phyloP scores from a whole-genome alignment of 495 filamentous ascomycete genomes.

The Penicillium paradoxum region DNA sequence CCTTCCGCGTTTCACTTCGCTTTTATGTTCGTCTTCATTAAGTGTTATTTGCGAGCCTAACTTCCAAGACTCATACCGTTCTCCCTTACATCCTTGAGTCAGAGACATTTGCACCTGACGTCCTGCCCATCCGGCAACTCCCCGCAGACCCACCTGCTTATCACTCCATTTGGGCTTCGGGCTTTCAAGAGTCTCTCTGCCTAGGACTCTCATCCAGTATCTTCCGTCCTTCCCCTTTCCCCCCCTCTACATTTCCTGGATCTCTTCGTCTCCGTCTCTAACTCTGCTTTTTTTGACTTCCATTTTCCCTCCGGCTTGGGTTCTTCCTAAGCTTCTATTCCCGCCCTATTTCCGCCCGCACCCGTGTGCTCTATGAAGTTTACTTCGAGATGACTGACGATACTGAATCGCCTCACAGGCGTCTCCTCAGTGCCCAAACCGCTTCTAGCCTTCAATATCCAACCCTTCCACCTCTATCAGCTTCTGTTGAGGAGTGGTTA shows the following conservation, averaged over 20 bases:
- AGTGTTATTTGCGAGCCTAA: neutral
- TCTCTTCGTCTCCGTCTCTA: constrained; percentile 1
- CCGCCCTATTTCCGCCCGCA: neutral
- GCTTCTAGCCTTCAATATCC: constrained; percentile 41
- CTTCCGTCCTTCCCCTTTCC: constrained; percentile 1
- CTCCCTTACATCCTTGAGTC: neutral
- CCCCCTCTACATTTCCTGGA: neutral
- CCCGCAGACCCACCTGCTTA: constrained; percentile 12
- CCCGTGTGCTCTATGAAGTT: constrained; percentile 8
- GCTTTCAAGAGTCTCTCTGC: constrained; percentile 5
- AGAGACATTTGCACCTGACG: constrained; percentile 1
- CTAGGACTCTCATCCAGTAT: constrained; percentile 6
- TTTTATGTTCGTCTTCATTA: neutral
- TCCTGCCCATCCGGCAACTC: neutral
- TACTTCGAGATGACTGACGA: constrained; percentile 37
- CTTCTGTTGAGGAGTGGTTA: constrained; percentile 46
- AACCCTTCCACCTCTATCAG: constrained; percentile 41
- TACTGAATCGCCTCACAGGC: constrained; percentile 33
- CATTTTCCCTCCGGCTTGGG: neutral
- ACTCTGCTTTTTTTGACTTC: constrained; percentile 3
- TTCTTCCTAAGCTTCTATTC: constrained; percentile 2
- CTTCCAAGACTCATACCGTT: neutral
- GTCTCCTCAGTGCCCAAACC: constrained; percentile 22
- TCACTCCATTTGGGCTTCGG: constrained; percentile 8
- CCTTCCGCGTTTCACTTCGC: neutral